These are phyloP conservation scores for Boletus semigastroideus DNA, from an alignment of 1,284 basidiomycete genomes.

Conservation along the genomic window DNA sequence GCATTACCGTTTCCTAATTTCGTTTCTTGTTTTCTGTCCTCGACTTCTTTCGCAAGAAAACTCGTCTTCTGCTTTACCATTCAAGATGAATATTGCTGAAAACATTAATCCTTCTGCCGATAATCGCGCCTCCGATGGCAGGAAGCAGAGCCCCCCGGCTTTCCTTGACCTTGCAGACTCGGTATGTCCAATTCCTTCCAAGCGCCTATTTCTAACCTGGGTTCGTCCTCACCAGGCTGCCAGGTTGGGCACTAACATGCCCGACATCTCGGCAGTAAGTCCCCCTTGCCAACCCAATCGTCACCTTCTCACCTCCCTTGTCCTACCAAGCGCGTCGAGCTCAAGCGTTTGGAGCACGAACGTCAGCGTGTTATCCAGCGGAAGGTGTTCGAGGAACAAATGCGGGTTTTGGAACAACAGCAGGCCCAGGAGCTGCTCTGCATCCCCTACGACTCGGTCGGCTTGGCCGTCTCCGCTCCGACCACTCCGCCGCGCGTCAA, in stretches of 20 bases:
- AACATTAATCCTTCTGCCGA: slow-evolving; percentile 70
- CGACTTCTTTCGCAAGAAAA: slow-evolving; percentile 49
- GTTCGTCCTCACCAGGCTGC: slow-evolving; percentile 53
- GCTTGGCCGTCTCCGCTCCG: slow-evolving; percentile 74
- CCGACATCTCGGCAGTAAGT: slow-evolving; percentile 77
- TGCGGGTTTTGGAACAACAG: slow-evolving; percentile 88
- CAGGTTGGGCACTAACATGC: slow-evolving; percentile 79
- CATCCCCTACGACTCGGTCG: slow-evolving; percentile 61
- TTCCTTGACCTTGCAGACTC: slow-evolving; percentile 89
- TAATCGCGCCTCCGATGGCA: slow-evolving; percentile 65
- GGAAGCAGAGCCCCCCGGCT: slow-evolving; percentile 82
- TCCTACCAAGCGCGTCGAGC: slow-evolving; percentile 69
- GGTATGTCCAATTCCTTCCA: slow-evolving; percentile 46
- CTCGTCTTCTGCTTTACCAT: slow-evolving; percentile 42
- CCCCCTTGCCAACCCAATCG: not conserved
- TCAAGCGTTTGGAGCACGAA: slow-evolving; percentile 90
- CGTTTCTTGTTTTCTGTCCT: slow-evolving; percentile 56
- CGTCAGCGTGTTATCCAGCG: slow-evolving; percentile 82
- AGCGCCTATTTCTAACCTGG: slow-evolving; percentile 23
- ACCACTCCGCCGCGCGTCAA: slow-evolving; percentile 80
- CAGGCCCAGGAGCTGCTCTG: slow-evolving; percentile 82
- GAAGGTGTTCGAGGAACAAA: slow-evolving; percentile 91
- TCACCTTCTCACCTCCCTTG: slow-evolving; percentile 5
- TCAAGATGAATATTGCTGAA: slow-evolving; percentile 67
- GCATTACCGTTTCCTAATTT: slow-evolving; percentile 55